phyloP scores from a whole-genome alignment of 352 stramenopile genomes.

The Globisporangium uncinulatum region DNA sequence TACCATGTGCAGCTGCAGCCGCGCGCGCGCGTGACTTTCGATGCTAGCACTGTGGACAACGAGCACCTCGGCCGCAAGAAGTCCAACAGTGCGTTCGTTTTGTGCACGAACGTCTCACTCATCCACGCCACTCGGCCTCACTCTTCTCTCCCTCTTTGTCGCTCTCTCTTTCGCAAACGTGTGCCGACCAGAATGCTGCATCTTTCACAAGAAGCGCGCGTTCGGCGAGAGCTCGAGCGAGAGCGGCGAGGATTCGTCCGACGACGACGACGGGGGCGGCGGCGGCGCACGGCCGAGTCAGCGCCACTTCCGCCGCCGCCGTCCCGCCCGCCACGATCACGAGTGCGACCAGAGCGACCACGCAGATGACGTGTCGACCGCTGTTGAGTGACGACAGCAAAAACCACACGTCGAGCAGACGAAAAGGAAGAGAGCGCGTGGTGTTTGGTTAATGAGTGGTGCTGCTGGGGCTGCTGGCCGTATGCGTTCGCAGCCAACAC shows the following conservation, averaged over 20 bases:
- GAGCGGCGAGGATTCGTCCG: conserved; percentile 78
- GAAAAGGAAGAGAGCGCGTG: not conserved
- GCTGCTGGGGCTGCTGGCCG: not conserved
- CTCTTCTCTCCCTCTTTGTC: no score
- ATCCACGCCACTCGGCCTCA: no score
- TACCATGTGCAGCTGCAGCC: conserved; percentile 78
- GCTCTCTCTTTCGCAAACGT: no score
- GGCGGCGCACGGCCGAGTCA: conserved; percentile 3
- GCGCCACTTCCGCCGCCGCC: conserved; percentile 8
- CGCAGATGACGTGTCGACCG: not conserved
- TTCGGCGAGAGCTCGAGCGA: conserved; percentile 91
- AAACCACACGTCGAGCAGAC: not conserved
- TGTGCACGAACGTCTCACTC: not conserved
- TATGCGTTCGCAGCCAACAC: not conserved
- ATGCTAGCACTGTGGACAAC: conserved; percentile 90
- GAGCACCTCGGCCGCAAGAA: conserved; percentile 89
- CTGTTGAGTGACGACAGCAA: not conserved
- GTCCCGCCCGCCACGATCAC: conserved; percentile 9
- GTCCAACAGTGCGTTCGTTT: conserved; percentile 72
- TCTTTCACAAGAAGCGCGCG: conserved; percentile 91
- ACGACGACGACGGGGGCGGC: conserved; percentile 22
- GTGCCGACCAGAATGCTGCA: conserved; percentile 76
- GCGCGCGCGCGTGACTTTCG: conserved; percentile 80
- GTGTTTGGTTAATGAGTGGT: not conserved
- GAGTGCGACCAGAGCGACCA: conserved; percentile 9